Evolutionary conservation across 257 asterid genomes (phyloP).

Genomic region (Oldenlandia corymbosa): DNA sequence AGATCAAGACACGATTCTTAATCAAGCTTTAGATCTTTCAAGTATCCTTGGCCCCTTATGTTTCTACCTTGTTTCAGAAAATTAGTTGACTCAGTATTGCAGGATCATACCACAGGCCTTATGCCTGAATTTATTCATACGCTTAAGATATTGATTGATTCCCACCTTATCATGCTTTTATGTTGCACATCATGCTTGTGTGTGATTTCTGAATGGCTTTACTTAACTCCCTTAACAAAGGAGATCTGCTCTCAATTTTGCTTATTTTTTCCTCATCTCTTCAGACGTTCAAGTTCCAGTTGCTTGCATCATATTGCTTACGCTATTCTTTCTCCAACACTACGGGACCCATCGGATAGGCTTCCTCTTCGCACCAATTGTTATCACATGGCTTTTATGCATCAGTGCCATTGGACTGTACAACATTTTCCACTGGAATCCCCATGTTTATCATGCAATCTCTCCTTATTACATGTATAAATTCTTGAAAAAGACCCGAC

Average conservation of each 20-base stretch:
- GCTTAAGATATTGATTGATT: neutral
- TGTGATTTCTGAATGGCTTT: neutral
- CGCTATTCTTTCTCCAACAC: constrained; percentile 79
- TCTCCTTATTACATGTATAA: constrained; percentile 97
- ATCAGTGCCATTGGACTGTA: constrained; percentile 84
- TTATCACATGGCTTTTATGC: constrained; percentile 91
- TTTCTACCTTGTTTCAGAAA: neutral
- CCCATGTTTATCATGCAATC: constrained; percentile 76
- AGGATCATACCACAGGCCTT: too few species aligned
- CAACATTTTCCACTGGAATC: constrained; percentile 83
- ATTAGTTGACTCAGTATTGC: neutral
- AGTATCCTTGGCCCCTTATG: too few species aligned
- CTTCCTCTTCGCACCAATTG: constrained; percentile 80
- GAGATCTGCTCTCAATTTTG: neutral
- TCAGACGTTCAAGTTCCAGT: constrained; percentile 90
- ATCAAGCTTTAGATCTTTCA: too few species aligned
- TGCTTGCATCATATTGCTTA: constrained; percentile 74
- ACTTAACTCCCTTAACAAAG: neutral
- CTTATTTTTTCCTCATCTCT: constrained; percentile 14
- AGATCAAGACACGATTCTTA: neutral
- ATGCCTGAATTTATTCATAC: too few species aligned
- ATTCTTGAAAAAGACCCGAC: constrained; percentile 79
- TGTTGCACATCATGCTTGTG: too few species aligned
- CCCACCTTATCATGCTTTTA: neutral
- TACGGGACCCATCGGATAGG: constrained; percentile 93